Evolutionary conservation across 2,329 filamentous ascomycete genomes (phyloP).

Genomic region (Xylariaceae sp.): DNA sequence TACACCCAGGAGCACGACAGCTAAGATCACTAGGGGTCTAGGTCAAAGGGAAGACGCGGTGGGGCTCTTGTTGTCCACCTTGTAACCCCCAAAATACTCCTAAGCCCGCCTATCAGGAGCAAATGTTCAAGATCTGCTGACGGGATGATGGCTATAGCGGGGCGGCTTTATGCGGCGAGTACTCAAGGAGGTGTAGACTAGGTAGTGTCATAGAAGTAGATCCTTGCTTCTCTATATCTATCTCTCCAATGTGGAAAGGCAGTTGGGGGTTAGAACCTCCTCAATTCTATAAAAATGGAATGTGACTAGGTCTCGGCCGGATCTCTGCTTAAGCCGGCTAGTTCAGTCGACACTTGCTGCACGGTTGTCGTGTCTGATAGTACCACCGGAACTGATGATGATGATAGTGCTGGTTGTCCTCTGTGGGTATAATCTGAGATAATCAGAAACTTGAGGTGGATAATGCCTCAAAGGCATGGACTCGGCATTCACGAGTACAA

Average conservation of each 20-base stretch:
- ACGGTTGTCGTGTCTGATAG: background rate
- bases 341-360: too few relatives aligned
- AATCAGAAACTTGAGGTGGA: background rate
- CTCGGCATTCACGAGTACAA: too few relatives aligned
- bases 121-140: constrained; percentile 28
- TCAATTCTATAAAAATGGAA: too few relatives aligned
- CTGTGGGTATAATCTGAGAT: background rate
- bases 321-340: too few relatives aligned
- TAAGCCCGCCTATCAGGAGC: constrained; percentile 22
- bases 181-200: constrained; percentile 11
- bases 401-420: background rate
- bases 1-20: constrained; percentile 20
- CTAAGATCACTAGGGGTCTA: constrained; percentile 17
- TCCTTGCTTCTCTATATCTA: background rate
- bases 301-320: too few relatives aligned
- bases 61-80: constrained; percentile 23
- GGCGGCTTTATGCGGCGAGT: constrained; percentile 23
- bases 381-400: background rate
- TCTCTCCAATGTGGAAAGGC: too few relatives aligned
- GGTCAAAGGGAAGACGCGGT: constrained; percentile 21
- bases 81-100: constrained; percentile 19
- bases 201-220: background rate
- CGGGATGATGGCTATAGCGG: constrained; percentile 27
- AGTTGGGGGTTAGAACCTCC: background rate
- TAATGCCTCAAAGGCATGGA: too few relatives aligned